Evolutionary conservation across 1,284 basidiomycete species (phyloP).

Genomic region (Microbotryomycetes sp.): DNA sequence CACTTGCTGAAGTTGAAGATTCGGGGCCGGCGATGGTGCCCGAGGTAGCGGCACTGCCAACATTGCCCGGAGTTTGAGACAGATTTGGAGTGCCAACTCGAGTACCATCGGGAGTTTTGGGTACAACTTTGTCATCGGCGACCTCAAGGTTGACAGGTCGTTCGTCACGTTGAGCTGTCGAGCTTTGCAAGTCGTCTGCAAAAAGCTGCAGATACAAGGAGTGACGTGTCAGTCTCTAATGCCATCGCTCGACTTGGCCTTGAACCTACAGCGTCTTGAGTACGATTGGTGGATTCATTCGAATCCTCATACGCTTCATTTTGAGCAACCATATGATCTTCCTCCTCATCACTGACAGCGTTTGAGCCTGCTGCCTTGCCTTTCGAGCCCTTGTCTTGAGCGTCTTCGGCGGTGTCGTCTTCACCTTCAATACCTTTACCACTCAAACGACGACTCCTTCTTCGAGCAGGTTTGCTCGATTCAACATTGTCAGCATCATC

Average conservation of each 20-base stretch:
- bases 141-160: conserved; percentile 69
- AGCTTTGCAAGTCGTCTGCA: conserved; percentile 54
- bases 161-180: conserved; percentile 56
- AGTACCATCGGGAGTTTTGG: conserved; percentile 92
- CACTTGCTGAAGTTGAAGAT: conserved; percentile 34
- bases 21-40: conserved; percentile 3
- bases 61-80: conserved; percentile 14
- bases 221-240: background rate
- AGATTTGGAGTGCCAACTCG: conserved; percentile 78
- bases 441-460: conserved; percentile 75
- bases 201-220: conserved; percentile 37
- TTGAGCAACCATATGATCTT: conserved; percentile 60
- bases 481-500: too few relatives aligned
- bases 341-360: conserved; percentile 56
- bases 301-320: conserved; percentile 77
- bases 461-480: conserved; percentile 44
- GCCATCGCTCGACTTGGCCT: background rate
- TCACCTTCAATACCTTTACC: conserved; percentile 53
- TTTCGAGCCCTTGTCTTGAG: conserved; percentile 21
- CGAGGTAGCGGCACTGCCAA: conserved; percentile 26
- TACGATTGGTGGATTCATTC: conserved; percentile 35
- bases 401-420: conserved; percentile 37
- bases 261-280: background rate
- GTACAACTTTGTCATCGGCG: conserved; percentile 82
- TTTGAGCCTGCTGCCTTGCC: conserved; percentile 25